phyloP scores from a whole-genome alignment of 768 basidiomycete genomes.

The Xanthoconium stramineum region DNA sequence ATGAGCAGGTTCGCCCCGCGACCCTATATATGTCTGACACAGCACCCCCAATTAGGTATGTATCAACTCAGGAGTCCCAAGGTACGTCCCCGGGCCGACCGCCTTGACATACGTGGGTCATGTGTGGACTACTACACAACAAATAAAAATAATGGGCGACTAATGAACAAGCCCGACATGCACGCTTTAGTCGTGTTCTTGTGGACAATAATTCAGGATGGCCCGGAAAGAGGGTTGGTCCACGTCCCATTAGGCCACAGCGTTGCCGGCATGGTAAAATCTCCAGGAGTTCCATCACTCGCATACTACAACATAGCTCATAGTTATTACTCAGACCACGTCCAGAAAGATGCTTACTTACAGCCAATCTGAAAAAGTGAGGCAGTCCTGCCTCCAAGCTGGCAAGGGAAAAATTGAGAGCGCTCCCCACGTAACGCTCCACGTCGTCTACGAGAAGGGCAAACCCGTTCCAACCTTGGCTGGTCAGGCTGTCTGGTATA shows the following conservation, averaged over 20 bases:
- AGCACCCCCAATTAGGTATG: conserved; percentile 12
- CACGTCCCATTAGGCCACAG: conserved; percentile 81
- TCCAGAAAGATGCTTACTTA: conserved; percentile 35
- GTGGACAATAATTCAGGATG: conserved; percentile 37
- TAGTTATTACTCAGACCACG: neutral
- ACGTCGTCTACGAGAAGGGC: conserved; percentile 84
- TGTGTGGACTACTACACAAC: too few relatives aligned
- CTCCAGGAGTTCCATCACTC: conserved; percentile 48
- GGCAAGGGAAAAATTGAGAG: conserved; percentile 68
- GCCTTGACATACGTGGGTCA: neutral
- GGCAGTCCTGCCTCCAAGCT: conserved; percentile 57
- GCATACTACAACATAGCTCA: conserved; percentile 41
- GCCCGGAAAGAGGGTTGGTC: conserved; percentile 69
- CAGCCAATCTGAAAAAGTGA: conserved; percentile 79
- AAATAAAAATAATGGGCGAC: neutral
- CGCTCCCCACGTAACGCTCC: conserved; percentile 67
- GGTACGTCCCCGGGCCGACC: neutral
- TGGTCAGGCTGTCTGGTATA: conserved; percentile 33
- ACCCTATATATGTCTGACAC: conserved; percentile 18
- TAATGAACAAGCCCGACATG: neutral
- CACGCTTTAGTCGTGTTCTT: neutral
- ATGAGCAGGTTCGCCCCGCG: conserved; percentile 9
- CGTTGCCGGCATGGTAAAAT: conserved; percentile 78
- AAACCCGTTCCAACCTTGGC: conserved; percentile 68
- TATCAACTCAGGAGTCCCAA: conserved; percentile 3